Evolutionary conservation across 169 alveolate genomes (phyloP), one percentile per base, ranked within the genome.

Genomic region (Cryptosporidium parvum): DNA sequence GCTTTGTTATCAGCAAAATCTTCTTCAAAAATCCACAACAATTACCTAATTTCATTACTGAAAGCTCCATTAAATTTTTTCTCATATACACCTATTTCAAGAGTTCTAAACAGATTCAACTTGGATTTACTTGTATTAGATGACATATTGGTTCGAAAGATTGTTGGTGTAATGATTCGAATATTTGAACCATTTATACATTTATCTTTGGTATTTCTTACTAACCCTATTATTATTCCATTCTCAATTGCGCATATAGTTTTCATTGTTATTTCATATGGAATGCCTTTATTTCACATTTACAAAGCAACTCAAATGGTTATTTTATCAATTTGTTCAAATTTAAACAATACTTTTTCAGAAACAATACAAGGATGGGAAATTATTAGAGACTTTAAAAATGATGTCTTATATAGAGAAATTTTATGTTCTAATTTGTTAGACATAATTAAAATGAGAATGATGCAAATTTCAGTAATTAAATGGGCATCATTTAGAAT

Each of bases 401-500:
- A 56, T 61, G 3, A 59, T 6, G 1, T 7, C 6, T 18, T 33
- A 1, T 75, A 75, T 51, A 59, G 26, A 29, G 58, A 59, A n/a
- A 59, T 14, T 29, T 21, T 75, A 18, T 42, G 23, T 6, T 18
- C 1, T 3, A 75, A 23, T 12, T 26, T 75, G 0, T n/a, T 39
- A 18, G 33, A 23, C 29, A 37, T 59, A 18, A 59, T 75, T 14
- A 37, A 59, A 33, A 5, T 48, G 23, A 56, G 45, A 59, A 21
- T 37, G 4, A 23, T 75, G 21, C 71, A 75, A 44, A 37, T 56
- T 21, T 75, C 71, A 3, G 37, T 39, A 23, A 14, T 42, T 58
- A 75, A 75, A 61, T 61, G 86, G 71, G 29, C 75, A 9, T 56
- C 86, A 31, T 23, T 75, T 21, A 29, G 68, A 61, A 56, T 75